Evolutionary conservation across 2,329 filamentous ascomycete species (phyloP).

Genomic region (Trichoderma breve): DNA sequence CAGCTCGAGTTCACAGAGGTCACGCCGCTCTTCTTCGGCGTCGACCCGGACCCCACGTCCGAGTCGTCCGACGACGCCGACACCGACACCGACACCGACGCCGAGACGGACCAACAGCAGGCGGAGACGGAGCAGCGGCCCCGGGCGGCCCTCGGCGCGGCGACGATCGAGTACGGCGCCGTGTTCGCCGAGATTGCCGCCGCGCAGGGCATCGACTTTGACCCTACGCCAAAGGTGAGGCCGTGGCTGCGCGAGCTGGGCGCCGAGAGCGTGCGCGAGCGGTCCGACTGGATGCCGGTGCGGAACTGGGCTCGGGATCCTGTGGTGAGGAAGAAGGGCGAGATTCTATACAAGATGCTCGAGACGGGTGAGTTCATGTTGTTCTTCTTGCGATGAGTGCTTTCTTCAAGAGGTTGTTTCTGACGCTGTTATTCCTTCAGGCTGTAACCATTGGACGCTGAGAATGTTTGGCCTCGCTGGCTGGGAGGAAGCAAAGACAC

Average conservation of each 20-base stretch:
- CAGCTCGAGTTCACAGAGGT: conserved; percentile 46
- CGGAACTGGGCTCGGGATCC: conserved; percentile 41
- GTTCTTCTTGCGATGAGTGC: too few species aligned
- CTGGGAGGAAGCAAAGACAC: conserved; percentile 34
- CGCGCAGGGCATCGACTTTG: conserved; percentile 39
- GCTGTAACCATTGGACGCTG: conserved; percentile 25
- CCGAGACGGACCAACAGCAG: background rate
- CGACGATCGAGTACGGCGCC: conserved; percentile 37
- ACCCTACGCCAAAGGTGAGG: conserved; percentile 38
- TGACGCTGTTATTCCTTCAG: background rate
- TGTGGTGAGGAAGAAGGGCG: conserved; percentile 38
- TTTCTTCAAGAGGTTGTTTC: background rate
- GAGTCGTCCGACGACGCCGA: conserved; percentile 8
- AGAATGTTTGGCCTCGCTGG: conserved; percentile 34
- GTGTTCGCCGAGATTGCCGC: conserved; percentile 30
- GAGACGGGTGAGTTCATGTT: background rate
- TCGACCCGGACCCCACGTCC: conserved; percentile 29
- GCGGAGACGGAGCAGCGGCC: background rate
- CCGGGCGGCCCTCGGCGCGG: conserved; percentile 25
- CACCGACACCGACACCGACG: background rate
- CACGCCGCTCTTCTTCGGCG: conserved; percentile 40
- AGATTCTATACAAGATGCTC: conserved; percentile 37
- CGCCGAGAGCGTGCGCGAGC: conserved; percentile 41
- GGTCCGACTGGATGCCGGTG: conserved; percentile 43
- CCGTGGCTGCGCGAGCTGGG: conserved; percentile 37